Evolutionary conservation across 305 asterid species (phyloP).

Genomic region (Caryopteris hybrid): DNA sequence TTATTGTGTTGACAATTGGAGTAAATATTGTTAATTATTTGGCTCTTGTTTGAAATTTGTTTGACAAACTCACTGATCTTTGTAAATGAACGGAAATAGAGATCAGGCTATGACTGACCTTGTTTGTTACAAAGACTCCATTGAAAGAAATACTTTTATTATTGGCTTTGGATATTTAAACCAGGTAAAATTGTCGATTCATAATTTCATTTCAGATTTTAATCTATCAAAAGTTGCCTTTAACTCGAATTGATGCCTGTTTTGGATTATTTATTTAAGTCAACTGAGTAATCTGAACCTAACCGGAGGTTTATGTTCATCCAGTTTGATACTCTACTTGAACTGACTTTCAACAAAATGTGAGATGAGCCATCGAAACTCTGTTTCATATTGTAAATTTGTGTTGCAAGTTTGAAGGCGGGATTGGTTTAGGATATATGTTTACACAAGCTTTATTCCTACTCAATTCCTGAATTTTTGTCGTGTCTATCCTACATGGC

Average conservation of each 20-base stretch:
- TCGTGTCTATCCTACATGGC: not conserved
- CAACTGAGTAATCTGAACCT: not conserved
- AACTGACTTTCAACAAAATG: not conserved
- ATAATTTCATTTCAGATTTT: not conserved
- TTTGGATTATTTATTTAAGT: not conserved
- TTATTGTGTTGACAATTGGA: not conserved
- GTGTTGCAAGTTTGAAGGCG: not conserved
- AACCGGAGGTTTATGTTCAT: not conserved
- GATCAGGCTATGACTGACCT: constrained; percentile 3
- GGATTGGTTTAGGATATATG: not conserved
- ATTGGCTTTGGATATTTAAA: not conserved
- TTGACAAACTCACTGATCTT: not conserved
- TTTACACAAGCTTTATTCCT: not conserved
- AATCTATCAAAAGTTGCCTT: not conserved
- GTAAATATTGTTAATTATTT: not conserved
- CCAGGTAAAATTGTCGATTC: not conserved
- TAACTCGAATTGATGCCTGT: not conserved
- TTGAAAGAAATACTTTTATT: not conserved
- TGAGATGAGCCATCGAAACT: not conserved
- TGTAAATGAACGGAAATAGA: not conserved
- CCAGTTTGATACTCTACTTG: not conserved
- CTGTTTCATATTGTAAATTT: not conserved
- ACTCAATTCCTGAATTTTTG: not conserved
- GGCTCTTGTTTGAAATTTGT: not conserved
- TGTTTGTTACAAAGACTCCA: not conserved